Percentiles rank a stretch among this genome's conserved stretches.
Evolutionary conservation across 345 rosid species (phyloP).

Genomic region (Murraya paniculata): DNA sequence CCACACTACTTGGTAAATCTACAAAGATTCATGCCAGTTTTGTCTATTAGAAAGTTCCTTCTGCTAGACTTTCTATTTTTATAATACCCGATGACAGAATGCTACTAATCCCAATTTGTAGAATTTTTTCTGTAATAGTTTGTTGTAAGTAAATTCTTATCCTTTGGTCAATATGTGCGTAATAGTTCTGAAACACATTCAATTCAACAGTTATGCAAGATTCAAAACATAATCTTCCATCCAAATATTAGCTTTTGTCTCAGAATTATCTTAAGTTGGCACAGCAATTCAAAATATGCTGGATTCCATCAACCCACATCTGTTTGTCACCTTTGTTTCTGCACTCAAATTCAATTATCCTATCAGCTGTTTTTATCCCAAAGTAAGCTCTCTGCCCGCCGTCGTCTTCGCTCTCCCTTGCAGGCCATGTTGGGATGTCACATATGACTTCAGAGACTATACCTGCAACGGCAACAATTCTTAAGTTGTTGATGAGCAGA

Average conservation of each 20-base stretch:
- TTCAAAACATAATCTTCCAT: constrained; percentile 11
- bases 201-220: constrained; percentile 10
- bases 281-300: constrained; percentile 53
- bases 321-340: constrained; percentile 56
- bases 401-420: constrained; percentile 42
- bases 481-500: constrained; percentile 3
- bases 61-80: neutral
- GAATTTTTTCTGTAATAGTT: constrained; percentile 6
- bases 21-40: constrained; percentile 11
- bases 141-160: constrained; percentile 14
- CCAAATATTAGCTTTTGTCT: constrained; percentile 7
- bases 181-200: neutral
- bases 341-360: constrained; percentile 86
- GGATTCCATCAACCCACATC: constrained; percentile 81
- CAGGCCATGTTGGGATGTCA: constrained; percentile 64
- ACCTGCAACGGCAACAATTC: constrained; percentile 39
- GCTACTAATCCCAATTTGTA: neutral
- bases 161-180: neutral
- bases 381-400: constrained; percentile 59
- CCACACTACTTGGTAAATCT: neutral
- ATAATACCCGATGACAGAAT: neutral
- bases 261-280: constrained; percentile 26
- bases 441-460: constrained; percentile 57
- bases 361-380: constrained; percentile 64
- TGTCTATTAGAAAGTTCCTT: constrained; percentile 7